phyloP scores from a whole-genome alignment of 768 basidiomycete species.

The Tylopilus subfusipes region DNA sequence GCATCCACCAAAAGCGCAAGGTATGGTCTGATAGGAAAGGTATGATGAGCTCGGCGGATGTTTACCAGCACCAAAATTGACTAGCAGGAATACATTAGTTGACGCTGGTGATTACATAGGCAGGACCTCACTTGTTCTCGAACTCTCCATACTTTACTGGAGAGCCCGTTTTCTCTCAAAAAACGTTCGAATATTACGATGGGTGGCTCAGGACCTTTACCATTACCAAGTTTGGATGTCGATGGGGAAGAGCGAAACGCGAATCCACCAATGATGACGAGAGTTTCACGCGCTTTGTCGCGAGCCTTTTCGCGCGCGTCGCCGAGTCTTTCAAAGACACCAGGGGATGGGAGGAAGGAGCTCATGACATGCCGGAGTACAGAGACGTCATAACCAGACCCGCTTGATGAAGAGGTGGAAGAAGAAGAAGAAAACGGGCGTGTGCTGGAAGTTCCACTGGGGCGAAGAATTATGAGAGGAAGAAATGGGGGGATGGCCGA shows the following conservation, averaged over 20 bases:
- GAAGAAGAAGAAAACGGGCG: conserved; percentile 50
- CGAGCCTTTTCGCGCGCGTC: conserved; percentile 70
- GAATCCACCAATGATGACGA: conserved; percentile 71
- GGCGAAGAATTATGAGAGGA: conserved; percentile 53
- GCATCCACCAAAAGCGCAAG: conserved; percentile 75
- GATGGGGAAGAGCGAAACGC: conserved; percentile 58
- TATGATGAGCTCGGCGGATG: conserved; percentile 64
- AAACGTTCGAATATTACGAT: conserved; percentile 66
- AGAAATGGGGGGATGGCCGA: conserved; percentile 64
- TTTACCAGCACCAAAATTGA: conserved; percentile 67
- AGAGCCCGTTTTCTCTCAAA: conserved; percentile 67
- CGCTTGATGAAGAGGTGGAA: conserved; percentile 44
- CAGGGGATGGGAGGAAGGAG: conserved; percentile 71
- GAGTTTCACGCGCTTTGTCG: conserved; percentile 67
- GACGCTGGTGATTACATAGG: neutral
- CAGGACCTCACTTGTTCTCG: conserved; percentile 71
- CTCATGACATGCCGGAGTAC: conserved; percentile 64
- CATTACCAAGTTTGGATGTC: conserved; percentile 43
- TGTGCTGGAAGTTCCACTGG: conserved; percentile 26
- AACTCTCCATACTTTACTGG: conserved; percentile 82
- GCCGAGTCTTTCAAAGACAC: conserved; percentile 78
- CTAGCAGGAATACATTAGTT: conserved; percentile 27
- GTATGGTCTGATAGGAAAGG: conserved; percentile 80
- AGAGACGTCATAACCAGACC: conserved; percentile 46
- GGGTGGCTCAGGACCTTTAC: conserved; percentile 68